Base-by-base conservation (phyloP, 139 green algal genomes). In the Closterium sp. region DNA sequence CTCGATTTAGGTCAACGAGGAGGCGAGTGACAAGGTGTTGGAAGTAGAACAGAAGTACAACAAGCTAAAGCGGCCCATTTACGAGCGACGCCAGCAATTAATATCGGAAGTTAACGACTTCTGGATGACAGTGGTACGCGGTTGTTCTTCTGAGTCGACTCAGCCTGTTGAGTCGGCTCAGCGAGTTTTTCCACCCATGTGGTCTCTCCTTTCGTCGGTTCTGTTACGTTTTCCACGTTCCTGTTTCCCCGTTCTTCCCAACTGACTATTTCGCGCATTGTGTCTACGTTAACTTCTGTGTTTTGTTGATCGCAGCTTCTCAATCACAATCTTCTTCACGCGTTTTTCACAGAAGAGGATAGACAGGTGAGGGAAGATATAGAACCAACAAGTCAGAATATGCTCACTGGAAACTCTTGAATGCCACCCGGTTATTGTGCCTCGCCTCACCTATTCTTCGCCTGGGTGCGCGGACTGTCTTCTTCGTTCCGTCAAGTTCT, bases 1-100 rank as follows among this genome's bases (percentile, higher is more conserved):
- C 62, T 24, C 62, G 62, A 27, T 13, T 79, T 87, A 91, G 96
- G 90, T 97, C 5, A 96, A 97, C 34, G 95, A 96, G 10, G 92
- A 97, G 92, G 95, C 96, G 38, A 96, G 91, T 90, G 96, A 97
- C 38, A 93, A 95, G 79, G 94, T 97, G 31, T 92, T 97, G 88
- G 92, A 93, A 34, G 92, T 97, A 32, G 96, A 97, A 95, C 95
- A 97, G 92, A 95, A 97, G 87, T 97, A 96, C 94, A 97, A 96
- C 91, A 93, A 94, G 70, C 89, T 96, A 30, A 86, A 95, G 7
- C 87, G 92, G 31, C 96, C 96, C 5, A 89, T 96, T 1, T 97
- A 97, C 88, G 86, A 91, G 5, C 92, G 95, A 85, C 94, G 96
- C 88, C 93, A 88, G 86, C 88, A 88, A 30, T 88, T 96, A 73